Evolutionary conservation across 2,329 filamentous ascomycete genomes (phyloP).

Genomic region (Fusarium fracticaudum): DNA sequence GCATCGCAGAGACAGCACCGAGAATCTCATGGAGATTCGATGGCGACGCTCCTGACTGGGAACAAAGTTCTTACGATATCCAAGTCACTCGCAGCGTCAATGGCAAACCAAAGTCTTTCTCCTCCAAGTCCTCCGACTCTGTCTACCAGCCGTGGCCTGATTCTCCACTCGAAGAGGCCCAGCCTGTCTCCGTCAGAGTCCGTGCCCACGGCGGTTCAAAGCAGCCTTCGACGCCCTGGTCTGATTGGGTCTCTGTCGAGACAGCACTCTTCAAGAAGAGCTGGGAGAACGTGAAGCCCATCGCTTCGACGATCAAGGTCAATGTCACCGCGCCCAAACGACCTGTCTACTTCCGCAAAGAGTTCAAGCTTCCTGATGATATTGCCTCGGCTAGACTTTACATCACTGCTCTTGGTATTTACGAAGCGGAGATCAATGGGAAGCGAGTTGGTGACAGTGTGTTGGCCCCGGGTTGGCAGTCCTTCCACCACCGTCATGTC

Average conservation of each 20-base stretch:
- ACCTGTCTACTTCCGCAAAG: slow-evolving; percentile 48
- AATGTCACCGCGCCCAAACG: slow-evolving; percentile 43
- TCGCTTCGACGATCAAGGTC: slow-evolving; percentile 45
- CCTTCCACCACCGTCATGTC: slow-evolving; percentile 59
- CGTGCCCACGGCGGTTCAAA: slow-evolving; percentile 44
- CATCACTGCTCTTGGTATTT: slow-evolving; percentile 57
- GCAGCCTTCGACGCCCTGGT: slow-evolving; percentile 38
- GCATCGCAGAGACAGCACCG: slow-evolving; percentile 55
- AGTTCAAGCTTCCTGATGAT: slow-evolving; percentile 40
- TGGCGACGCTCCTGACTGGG: slow-evolving; percentile 52
- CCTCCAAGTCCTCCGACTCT: slow-evolving; percentile 49
- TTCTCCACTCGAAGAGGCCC: slow-evolving; percentile 43
- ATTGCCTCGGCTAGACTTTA: slow-evolving; percentile 55
- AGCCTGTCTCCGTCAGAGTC: slow-evolving; percentile 48
- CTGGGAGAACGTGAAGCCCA: slow-evolving; percentile 45
- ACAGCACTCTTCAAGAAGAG: slow-evolving; percentile 44
- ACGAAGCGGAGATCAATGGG: slow-evolving; percentile 59
- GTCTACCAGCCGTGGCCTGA: slow-evolving; percentile 58
- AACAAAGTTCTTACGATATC: slow-evolving; percentile 56
- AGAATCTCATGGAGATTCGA: slow-evolving; percentile 59
- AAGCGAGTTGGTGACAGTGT: slow-evolving; percentile 41
- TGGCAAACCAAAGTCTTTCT: slow-evolving; percentile 24
- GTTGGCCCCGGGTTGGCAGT: slow-evolving; percentile 63
- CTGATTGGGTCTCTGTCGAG: slow-evolving; percentile 48
- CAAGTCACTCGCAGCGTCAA: slow-evolving; percentile 47